Evolutionary conservation across 129 eudicot species (phyloP).

Genomic region (Chrysanthemum makinoi): DNA sequence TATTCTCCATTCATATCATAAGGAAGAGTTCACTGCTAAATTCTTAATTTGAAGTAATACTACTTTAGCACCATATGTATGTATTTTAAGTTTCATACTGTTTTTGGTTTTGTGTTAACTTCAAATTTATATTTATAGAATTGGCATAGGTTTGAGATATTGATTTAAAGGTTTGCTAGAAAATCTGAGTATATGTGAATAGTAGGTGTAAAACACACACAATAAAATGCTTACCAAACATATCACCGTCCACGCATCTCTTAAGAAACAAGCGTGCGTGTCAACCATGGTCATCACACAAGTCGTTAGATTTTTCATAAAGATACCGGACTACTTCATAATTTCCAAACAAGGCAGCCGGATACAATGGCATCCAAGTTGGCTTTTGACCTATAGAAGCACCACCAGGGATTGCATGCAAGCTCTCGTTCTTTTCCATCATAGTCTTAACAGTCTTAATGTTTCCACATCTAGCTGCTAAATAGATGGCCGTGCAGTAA

Average conservation of each 20-base stretch:
- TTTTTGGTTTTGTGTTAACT: too few relatives aligned
- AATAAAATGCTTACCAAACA: conserved; percentile 36
- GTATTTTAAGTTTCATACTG: too few relatives aligned
- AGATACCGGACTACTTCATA: conserved; percentile 34
- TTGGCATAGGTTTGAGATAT: too few relatives aligned
- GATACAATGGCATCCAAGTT: conserved; percentile 26
- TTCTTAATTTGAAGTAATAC: too few relatives aligned
- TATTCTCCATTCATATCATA: too few relatives aligned
- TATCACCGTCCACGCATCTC: conserved; percentile 19
- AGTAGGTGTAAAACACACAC: not conserved
- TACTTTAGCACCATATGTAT: too few relatives aligned
- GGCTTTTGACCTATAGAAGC: not conserved
- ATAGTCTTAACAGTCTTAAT: conserved; percentile 24
- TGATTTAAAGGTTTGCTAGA: too few relatives aligned
- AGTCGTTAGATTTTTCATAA: conserved; percentile 13
- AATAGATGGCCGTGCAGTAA: conserved; percentile 39
- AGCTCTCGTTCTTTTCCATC: conserved; percentile 13
- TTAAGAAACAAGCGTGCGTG: conserved; percentile 35
- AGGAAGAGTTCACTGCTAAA: too few relatives aligned
- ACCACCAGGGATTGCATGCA: conserved; percentile 23
- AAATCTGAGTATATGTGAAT: too few relatives aligned
- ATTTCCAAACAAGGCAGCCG: conserved; percentile 44
- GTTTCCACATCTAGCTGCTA: conserved; percentile 40
- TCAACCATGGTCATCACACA: conserved; percentile 18
- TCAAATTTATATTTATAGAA: too few relatives aligned